Evolutionary conservation across 129 eudicot species (phyloP), one percentile per base, ranked within the genome.

Genomic region (Erigeron canadensis): DNA sequence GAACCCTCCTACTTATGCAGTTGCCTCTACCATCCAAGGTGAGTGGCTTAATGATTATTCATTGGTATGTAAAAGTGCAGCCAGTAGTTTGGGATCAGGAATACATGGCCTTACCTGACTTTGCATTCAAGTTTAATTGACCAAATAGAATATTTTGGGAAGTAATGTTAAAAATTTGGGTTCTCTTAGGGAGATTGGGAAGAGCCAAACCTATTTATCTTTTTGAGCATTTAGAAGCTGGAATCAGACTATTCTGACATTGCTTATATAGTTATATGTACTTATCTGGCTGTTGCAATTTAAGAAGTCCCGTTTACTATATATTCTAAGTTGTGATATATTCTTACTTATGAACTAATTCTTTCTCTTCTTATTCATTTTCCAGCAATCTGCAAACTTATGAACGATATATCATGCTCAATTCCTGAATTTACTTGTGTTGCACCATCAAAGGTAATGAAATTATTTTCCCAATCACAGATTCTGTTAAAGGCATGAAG

Each of bases 341-440:
- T 73, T 37, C 43, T 17, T 28, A 22, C 8, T 18, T 55, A 17
- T 53, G 8, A 28, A 55, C 77, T 75, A 19, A 78, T 4, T 54
- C 4, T 68, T 28, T 16, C 40, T 42, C 10, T 57, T 12, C 39
- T 17, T 44, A 45, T 63, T 43, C 40, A 53, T 64, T 72, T 81
- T 71, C 76, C 96, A 95, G 99, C 83, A 72, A 84, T 86, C 44
- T 88, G 97, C 88, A 95, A 81, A 80, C 83, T 45, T 34, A 88
- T 95, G 99, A 90, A 85, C 78, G 79, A 76, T 70, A 73, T 88
- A 67, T 81, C 88, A 62, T 95, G 99, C 75, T 84, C 99, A 13
- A 81, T 95, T 86, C 99, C 99, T 5, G 97, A 95, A 54, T 95
- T 95, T 71, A 95, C 97, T 45, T 90, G 97, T 78, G 72, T 95